Base-by-base conservation (phyloP, 768 basidiomycete species). In the Tulasnella sp. region DNA sequence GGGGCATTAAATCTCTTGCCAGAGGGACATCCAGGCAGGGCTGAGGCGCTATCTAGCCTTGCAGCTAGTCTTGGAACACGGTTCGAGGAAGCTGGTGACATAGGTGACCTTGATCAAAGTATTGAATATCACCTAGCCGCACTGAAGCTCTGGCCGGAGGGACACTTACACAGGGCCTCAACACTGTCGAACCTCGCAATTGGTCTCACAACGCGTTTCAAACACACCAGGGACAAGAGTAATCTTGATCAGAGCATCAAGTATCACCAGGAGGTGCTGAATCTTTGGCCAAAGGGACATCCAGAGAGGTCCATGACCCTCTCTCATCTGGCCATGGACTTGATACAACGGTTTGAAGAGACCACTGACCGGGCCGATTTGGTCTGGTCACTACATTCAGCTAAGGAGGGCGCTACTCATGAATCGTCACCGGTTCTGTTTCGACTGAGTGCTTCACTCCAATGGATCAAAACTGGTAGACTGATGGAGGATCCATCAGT, bases 181-280 rank as follows among this genome's bases (percentile, higher is more conserved):
- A 23, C 7, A 5, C 27, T 48, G 7, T 7, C n/a, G 5, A 48
- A 38, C 34, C 34, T 38, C 34, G 34, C 34, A 15, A 38, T 38
- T 5, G 34, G 7, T n/a, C 5, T 48, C 47, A 7, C 47, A 48
- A 7, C 5, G 7, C 27, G 7, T n/a, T 29, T 48, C n/a, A 11
- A 48, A 5, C 21, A 48, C 7, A 7, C 47, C 7, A 23, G 27
- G 11, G 47, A 48, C n/a, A 5, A 48, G 5, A n/a, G 5, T 5
- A n/a, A 71, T 54, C 63, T 71, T 26, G 54, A 70, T 26, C 60
- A 52, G 47, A 64, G 68, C 11, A 67, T 48, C 71, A 47, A 58
- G 52, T 5, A 19, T 34, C 53, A 59, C 23, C 8, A 30, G 29
- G 43, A 45, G 3, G 61, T 43, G 8, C 26, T 51, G n/a, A 4